Evolutionary conservation across 257 asterid genomes (phyloP).

Genomic region (Dorcoceras hygrometricum): DNA sequence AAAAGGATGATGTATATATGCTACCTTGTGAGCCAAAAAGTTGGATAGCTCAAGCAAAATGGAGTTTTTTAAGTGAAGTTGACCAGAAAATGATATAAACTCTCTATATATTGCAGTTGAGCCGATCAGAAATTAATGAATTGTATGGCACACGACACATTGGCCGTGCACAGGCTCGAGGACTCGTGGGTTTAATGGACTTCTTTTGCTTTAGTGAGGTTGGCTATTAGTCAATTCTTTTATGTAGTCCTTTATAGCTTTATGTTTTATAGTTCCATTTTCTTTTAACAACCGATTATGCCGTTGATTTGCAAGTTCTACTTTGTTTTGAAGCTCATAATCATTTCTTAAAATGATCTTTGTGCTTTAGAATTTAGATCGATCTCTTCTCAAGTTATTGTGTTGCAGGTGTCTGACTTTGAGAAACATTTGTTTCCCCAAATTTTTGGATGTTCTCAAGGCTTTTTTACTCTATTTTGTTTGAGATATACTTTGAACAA

Average conservation of each 20-base stretch:
- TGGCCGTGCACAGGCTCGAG: conserved; percentile 87
- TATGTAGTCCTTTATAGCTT: conserved; percentile 6
- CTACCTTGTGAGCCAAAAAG: background rate
- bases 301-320: background rate
- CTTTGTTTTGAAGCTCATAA: background rate
- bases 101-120: conserved; percentile 56
- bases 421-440: no score
- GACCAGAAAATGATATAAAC: background rate
- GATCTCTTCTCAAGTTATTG: no score
- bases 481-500: no score
- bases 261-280: conserved; percentile 7
- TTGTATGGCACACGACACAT: conserved; percentile 87
- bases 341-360: background rate
- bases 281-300: background rate
- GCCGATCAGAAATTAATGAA: conserved; percentile 63
- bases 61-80: background rate
- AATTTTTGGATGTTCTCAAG: no score
- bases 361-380: no score
- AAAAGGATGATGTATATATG: background rate
- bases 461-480: no score
- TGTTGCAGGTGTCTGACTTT: no score
- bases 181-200: conserved; percentile 93
- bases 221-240: conserved; percentile 27
- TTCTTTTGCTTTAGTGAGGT: conserved; percentile 99
- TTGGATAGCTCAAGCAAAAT: background rate